Percentiles rank a stretch among this genome's conserved stretches.
Evolutionary conservation across 2,329 filamentous ascomycete genomes (phyloP).

Genomic region (Botrytis paeoniae): DNA sequence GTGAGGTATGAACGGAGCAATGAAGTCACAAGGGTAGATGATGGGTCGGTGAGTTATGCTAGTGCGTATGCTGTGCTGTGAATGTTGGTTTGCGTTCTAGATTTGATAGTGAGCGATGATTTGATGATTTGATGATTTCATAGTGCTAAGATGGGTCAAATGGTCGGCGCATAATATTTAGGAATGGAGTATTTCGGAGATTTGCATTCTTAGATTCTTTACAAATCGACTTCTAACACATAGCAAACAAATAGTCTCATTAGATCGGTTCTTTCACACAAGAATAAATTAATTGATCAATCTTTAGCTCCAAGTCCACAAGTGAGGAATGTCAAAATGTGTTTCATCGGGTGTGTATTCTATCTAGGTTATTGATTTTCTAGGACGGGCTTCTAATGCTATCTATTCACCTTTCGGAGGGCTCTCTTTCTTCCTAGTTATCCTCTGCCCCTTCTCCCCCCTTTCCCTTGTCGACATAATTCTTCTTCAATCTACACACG

Average conservation of each 20-base stretch:
- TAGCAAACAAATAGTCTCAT: neutral
- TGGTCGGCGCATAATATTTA: neutral
- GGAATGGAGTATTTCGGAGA: neutral
- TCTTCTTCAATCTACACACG: neutral
- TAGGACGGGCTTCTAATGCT: neutral
- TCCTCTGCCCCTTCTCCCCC: neutral
- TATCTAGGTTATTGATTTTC: conserved; percentile 1
- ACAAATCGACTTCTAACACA: neutral
- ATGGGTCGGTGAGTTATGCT: conserved; percentile 93
- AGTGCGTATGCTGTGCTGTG: conserved; percentile 78
- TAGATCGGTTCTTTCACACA: neutral
- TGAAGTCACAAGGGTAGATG: conserved; percentile 61
- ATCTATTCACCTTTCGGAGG: neutral
- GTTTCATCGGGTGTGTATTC: neutral
- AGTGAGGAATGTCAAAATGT: neutral
- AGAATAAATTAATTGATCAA: neutral
- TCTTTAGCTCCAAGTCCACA: neutral
- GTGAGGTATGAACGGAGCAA: conserved; percentile 85
- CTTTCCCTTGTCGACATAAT: neutral
- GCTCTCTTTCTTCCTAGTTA: neutral
- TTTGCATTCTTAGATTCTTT: neutral
- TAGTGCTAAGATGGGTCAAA: neutral
- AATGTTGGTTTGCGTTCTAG: neutral
- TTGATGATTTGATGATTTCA: neutral
- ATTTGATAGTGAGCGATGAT: neutral